Evolutionary conservation across 306 rosid species (phyloP).

Genomic region (Ammopiptanthus mongolicus): DNA sequence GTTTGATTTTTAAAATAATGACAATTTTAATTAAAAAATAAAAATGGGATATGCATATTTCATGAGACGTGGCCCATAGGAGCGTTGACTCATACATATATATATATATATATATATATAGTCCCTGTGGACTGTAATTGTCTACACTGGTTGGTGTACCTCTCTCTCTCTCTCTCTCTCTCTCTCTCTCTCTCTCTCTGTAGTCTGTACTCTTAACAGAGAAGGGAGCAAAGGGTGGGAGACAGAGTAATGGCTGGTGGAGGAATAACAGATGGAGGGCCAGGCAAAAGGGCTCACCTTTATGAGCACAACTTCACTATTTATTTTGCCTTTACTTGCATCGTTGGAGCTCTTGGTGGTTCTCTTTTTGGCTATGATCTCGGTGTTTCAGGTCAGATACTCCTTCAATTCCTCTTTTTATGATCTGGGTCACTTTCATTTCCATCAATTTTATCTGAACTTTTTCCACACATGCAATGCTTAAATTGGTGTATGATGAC

Average conservation of each 20-base stretch:
- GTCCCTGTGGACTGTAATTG: background rate
- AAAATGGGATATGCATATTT: background rate
- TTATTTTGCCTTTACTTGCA: slow-evolving; percentile 61
- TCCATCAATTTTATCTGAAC: background rate
- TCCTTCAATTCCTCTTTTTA: background rate
- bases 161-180: too few species aligned
- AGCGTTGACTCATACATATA: background rate
- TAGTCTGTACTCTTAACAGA: too few species aligned
- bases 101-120: background rate
- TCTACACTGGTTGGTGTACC: background rate
- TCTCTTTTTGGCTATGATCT: slow-evolving; percentile 94
- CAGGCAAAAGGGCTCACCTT: slow-evolving; percentile 66
- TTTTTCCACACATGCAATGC: background rate
- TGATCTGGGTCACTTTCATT: background rate
- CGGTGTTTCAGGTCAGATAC: slow-evolving; percentile 77
- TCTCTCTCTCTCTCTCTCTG: too few species aligned
- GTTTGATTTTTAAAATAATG: too few species aligned
- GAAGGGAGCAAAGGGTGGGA: background rate
- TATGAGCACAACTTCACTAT: slow-evolving; percentile 61
- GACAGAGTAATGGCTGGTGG: slow-evolving; percentile 65
- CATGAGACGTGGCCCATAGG: background rate
- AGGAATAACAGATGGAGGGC: slow-evolving; percentile 34
- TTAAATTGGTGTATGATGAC: background rate
- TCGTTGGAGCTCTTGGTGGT: slow-evolving; percentile 92
- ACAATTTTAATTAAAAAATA: too few species aligned